These are phyloP conservation scores for Ceratocystis ficicola DNA, from an alignment of 2,329 filamentous ascomycete species.

Conservation along the genomic window DNA sequence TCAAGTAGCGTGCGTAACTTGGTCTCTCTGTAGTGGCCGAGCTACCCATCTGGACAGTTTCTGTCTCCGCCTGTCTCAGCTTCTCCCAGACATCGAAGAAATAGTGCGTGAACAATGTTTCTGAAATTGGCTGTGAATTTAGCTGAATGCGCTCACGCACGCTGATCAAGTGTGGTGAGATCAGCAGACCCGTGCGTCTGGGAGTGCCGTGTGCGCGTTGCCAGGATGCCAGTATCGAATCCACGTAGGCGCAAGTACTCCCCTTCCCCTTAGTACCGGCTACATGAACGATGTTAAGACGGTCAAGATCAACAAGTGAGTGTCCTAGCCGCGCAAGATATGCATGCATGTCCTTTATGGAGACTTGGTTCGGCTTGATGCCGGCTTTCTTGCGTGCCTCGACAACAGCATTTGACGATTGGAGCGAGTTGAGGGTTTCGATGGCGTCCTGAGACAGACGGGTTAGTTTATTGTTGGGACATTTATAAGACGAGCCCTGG, in stretches of 20 bases:
- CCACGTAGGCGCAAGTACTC: conserved; percentile 56
- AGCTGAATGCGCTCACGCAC: conserved; percentile 57
- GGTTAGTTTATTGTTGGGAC: neutral
- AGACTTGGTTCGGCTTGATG: conserved; percentile 52
- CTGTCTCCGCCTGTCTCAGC: conserved; percentile 33
- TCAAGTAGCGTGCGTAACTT: conserved; percentile 50
- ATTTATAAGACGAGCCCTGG: neutral
- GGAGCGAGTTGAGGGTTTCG: conserved; percentile 72
- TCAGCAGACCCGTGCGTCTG: conserved; percentile 50
- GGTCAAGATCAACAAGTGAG: conserved; percentile 44
- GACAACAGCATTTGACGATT: conserved; percentile 73
- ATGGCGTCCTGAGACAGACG: conserved; percentile 60
- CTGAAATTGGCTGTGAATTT: conserved; percentile 45
- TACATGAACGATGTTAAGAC: conserved; percentile 57
- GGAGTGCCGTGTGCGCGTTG: conserved; percentile 30
- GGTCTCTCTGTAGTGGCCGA: conserved; percentile 29
- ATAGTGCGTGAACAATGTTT: conserved; percentile 48
- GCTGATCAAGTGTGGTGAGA: conserved; percentile 54
- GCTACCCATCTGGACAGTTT: conserved; percentile 21
- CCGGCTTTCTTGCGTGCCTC: conserved; percentile 67
- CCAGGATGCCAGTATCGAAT: conserved; percentile 48
- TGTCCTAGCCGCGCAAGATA: conserved; percentile 72
- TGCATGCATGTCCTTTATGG: conserved; percentile 66
- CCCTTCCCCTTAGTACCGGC: conserved; percentile 70
- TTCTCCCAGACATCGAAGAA: conserved; percentile 57